Conservation (phyloP, 331 rosid species). For the Cydonia oblonga region DNA sequence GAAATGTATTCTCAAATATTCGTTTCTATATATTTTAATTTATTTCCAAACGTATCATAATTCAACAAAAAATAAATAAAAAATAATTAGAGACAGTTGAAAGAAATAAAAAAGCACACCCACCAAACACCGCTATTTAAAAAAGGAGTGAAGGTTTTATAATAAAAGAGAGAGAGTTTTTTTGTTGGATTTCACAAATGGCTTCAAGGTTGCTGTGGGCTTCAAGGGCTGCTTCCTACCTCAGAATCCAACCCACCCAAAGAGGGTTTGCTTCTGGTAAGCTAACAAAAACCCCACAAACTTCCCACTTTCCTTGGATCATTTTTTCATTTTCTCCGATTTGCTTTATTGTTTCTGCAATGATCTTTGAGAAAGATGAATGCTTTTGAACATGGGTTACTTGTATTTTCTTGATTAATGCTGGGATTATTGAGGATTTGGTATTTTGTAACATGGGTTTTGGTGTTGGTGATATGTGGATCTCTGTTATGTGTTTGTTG, state of each 20-base stretch:
- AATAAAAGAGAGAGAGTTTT: not conserved
- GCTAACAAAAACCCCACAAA: not conserved
- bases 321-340: not conserved
- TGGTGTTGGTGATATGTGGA: constrained; percentile 11
- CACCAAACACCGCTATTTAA: not conserved
- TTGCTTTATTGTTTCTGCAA: not conserved
- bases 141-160: not conserved
- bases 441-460: not conserved
- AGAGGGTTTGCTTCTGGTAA: constrained; percentile 68
- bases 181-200: constrained; percentile 24
- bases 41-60: not conserved
- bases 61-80: not conserved
- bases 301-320: not conserved
- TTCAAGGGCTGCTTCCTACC: constrained; percentile 73
- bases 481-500: constrained; percentile 10
- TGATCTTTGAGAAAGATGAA: not conserved
- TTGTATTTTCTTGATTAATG: not conserved
- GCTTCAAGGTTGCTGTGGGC: constrained; percentile 79
- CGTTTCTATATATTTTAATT: not conserved
- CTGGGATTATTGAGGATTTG: not conserved
- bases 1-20: not conserved
- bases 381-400: not conserved
- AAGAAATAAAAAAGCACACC: not conserved
- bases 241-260: constrained; percentile 49
- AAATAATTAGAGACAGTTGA: not conserved